Evolutionary conservation across 176 grass and related monocot genomes (phyloP).

Genomic region (Paspalum vaginatum): DNA sequence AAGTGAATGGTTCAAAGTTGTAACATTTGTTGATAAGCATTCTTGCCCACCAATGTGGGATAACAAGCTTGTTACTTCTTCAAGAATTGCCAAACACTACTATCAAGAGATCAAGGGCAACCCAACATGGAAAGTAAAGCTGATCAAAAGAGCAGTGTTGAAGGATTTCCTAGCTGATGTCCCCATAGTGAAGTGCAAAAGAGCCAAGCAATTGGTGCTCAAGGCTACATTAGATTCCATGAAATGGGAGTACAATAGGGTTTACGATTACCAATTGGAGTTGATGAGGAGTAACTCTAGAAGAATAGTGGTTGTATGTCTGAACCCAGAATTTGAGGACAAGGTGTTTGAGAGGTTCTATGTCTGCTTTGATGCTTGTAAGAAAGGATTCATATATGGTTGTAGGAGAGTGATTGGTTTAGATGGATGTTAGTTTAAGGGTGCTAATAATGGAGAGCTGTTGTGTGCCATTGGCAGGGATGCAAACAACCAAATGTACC

Average conservation of each 20-base stretch:
- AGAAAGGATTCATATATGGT: too few relatives aligned
- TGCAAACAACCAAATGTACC: too few relatives aligned
- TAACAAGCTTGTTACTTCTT: background rate
- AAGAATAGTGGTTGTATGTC: background rate
- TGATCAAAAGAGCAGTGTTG: background rate
- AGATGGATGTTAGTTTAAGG: too few relatives aligned
- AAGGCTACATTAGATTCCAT: background rate
- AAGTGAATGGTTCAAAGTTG: background rate
- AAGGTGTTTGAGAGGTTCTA: too few relatives aligned
- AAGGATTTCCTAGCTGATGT: background rate
- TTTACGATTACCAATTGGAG: background rate
- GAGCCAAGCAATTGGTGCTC: background rate
- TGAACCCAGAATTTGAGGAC: too few relatives aligned
- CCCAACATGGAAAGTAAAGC: background rate
- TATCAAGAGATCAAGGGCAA: background rate
- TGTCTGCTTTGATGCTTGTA: too few relatives aligned
- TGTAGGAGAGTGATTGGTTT: too few relatives aligned
- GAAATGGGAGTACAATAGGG: background rate
- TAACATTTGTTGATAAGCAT: background rate
- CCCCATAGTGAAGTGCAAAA: background rate
- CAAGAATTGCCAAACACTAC: background rate
- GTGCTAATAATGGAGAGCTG: too few relatives aligned
- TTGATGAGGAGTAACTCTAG: background rate
- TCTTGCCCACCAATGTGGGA: background rate
- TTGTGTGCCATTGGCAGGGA: too few relatives aligned